Evolutionary conservation across 257 asterid genomes (phyloP), one percentile per base, ranked within the genome.

Genomic region (Leonotis leonurus): DNA sequence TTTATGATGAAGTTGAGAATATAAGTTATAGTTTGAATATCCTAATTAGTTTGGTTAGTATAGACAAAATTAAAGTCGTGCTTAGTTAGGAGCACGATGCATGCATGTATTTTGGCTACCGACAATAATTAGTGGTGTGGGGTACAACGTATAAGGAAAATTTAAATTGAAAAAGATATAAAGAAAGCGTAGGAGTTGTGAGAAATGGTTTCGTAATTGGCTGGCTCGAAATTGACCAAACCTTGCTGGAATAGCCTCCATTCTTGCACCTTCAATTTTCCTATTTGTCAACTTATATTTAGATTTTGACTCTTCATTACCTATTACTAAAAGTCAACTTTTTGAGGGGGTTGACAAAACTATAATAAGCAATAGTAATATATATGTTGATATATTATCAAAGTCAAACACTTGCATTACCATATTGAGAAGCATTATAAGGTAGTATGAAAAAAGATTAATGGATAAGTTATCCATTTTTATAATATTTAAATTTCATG

Each of bases 201-300:
- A n/a, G 27, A 20, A 46, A 9, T 46, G 32, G 30, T 11, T 62
- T 65, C 56, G 18, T 32, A 22, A 29, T 44, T 45, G 72, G 72
- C 59, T 56, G 65, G 51, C 6, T 27, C 8, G 37, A 4, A 48
- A 11, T 48, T 48, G 32, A 48, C 17, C 7, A 11, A 11, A 16
- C 54, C 16, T 16, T 1, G 16, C 30, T 21, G 16, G 30, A 48
- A 48, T 10, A 14, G 54, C 30, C 27, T 20, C 54, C 16, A 21
- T 48, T 8, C 6, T 9, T n/a, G 46, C 24, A 43, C 14, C 49
- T 43, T 43, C 26, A 29, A 21, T 14, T 2, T 41, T 41, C 13
- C 1, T 1, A 10, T 11, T 48, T 21, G 30, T 21, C 32, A 48
- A 48, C 32, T 48, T 9, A 11, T 2, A 20, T 48, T 21, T 48